Percentiles rank a stretch among this genome's conserved stretches.
Evolutionary conservation across 1,284 basidiomycete species (phyloP).

Genomic region (Apiotrichum domesticum): DNA sequence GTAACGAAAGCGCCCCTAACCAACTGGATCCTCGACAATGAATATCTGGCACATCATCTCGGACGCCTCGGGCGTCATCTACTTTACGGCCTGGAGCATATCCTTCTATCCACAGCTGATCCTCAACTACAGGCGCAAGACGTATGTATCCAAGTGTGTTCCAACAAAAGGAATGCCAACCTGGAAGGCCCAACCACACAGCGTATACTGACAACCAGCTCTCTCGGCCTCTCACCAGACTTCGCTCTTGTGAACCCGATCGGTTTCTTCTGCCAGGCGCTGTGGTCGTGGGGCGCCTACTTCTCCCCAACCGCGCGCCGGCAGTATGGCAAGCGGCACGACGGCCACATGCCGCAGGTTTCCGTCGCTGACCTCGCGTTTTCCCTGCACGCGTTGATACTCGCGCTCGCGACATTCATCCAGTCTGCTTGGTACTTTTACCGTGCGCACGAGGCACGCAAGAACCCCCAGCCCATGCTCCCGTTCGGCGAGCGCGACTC

Average conservation of each 20-base stretch:
- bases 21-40: background rate
- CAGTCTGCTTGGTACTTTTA: conserved; percentile 32
- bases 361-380: conserved; percentile 48
- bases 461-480: background rate
- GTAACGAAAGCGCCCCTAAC: no score
- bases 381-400: conserved; percentile 40
- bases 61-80: conserved; percentile 33
- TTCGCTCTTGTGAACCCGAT: conserved; percentile 49
- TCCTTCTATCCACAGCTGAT: conserved; percentile 50
- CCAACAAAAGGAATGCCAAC: no score
- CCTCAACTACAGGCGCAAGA: conserved; percentile 46
- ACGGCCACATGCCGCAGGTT: conserved; percentile 47
- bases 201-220: background rate
- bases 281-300: conserved; percentile 44
- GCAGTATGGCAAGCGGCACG: conserved; percentile 45
- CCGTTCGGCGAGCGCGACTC: conserved; percentile 3
- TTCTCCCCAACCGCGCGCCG: conserved; percentile 37
- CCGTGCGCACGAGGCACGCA: conserved; percentile 3
- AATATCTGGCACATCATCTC: conserved; percentile 10
- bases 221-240: conserved; percentile 47
- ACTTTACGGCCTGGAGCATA: conserved; percentile 44
- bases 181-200: background rate
- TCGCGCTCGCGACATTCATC: conserved; percentile 27
- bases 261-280: conserved; percentile 45
- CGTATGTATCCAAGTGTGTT: conserved; percentile 21